Percentiles rank a stretch among this genome's conserved stretches.
phyloP scores from a whole-genome alignment of 1,284 basidiomycete species.

The Phylloporus sp. region DNA sequence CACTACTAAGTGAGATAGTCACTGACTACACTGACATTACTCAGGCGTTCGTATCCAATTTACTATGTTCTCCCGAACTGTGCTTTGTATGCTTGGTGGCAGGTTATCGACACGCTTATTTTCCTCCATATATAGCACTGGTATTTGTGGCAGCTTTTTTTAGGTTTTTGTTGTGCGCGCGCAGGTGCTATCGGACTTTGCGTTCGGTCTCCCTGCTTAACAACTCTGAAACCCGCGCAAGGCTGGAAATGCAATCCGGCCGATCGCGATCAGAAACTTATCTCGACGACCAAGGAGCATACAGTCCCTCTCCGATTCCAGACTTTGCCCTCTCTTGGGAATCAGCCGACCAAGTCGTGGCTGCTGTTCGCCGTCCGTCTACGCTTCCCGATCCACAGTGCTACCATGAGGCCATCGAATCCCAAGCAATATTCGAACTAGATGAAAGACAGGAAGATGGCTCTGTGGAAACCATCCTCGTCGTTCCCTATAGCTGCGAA shows the following conservation, averaged over 20 bases:
- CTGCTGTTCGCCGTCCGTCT: conserved; percentile 32
- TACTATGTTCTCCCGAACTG: too few species aligned
- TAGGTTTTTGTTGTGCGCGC: too few species aligned
- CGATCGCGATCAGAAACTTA: not conserved
- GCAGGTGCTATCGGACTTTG: too few species aligned
- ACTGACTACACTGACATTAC: too few species aligned
- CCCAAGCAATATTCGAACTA: conserved; percentile 33
- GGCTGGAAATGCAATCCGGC: conserved; percentile 13
- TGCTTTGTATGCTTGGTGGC: too few species aligned
- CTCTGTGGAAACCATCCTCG: conserved; percentile 20
- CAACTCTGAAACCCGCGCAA: too few species aligned
- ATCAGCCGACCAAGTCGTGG: conserved; percentile 9
- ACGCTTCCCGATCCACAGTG: conserved; percentile 13
- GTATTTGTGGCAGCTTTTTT: too few species aligned
- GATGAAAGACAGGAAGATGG: conserved; percentile 15
- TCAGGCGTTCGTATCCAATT: too few species aligned
- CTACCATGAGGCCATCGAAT: conserved; percentile 30
- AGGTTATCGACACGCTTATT: too few species aligned
- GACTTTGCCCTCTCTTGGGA: conserved; percentile 29
- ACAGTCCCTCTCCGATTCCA: conserved; percentile 17
- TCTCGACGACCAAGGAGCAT: not conserved
- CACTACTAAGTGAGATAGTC: too few species aligned
- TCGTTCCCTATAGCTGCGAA: conserved; percentile 26
- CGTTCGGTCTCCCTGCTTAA: not conserved
- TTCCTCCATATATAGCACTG: too few species aligned